phyloP scores from a whole-genome alignment of 2,329 filamentous ascomycete species.

The Pseudomassariella vexata region DNA sequence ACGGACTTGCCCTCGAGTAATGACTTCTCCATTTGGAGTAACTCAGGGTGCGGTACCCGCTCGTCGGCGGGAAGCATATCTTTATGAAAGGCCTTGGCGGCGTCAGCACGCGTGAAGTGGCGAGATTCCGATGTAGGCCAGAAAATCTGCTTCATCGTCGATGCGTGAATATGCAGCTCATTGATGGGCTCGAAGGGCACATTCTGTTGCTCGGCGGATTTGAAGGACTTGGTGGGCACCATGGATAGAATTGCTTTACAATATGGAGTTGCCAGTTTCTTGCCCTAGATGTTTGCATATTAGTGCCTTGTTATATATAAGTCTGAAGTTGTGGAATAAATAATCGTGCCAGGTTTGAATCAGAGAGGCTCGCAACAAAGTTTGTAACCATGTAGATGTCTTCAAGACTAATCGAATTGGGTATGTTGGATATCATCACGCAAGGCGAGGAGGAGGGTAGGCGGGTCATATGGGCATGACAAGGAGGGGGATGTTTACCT shows the following conservation, averaged over 20 bases:
- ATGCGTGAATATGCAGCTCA: conserved; percentile 56
- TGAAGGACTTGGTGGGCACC: conserved; percentile 66
- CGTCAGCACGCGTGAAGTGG: conserved; percentile 58
- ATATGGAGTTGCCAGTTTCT: conserved; percentile 72
- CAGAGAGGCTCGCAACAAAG: conserved; percentile 71
- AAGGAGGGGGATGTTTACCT: conserved; percentile 55
- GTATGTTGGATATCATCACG: conserved; percentile 58
- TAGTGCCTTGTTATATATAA: conserved; percentile 15
- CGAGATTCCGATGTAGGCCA: conserved; percentile 58
- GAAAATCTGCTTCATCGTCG: conserved; percentile 60
- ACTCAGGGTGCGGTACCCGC: conserved; percentile 57
- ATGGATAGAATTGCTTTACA: conserved; percentile 69
- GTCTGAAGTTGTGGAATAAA: conserved; percentile 11
- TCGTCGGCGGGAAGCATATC: conserved; percentile 54
- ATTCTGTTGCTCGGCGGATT: conserved; percentile 41
- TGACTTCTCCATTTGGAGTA: conserved; percentile 50
- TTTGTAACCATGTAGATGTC: conserved; percentile 89
- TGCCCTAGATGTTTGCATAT: conserved; percentile 52
- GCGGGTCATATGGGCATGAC: conserved; percentile 4
- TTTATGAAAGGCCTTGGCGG: conserved; percentile 58
- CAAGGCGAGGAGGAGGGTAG: conserved; percentile 13
- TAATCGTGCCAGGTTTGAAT: conserved; percentile 25
- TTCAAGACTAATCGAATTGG: conserved; percentile 99
- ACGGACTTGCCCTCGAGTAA: conserved; percentile 29
- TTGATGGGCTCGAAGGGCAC: conserved; percentile 55